Base-by-base conservation (phyloP, 192 early-diverging fungal species). In the Coemansia sp. region DNA sequence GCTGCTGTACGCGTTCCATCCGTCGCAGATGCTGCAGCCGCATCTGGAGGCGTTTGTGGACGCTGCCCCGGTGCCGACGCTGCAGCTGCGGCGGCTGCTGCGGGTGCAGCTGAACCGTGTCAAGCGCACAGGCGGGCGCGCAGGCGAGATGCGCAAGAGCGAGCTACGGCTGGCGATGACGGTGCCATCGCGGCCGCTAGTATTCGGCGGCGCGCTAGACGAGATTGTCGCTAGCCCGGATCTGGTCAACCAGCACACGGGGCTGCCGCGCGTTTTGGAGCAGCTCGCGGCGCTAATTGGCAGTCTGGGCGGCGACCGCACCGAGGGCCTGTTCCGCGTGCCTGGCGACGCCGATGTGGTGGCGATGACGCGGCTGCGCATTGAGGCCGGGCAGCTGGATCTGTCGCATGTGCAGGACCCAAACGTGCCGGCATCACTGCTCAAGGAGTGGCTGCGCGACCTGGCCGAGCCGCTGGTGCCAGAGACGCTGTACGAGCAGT, bases 241-340 rank as follows among this genome's bases (percentile, higher is more conserved):
- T 20, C 76, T 86, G 38, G 46, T 60, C 44, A 58, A 60, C 35
- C 1, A 25, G 10, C 15, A 42, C 35, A 36, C 58, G 2, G 70
- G 82, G 6, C 60, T 96, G 15, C 95, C 95, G 4, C 80, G 82
- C 5, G 81, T 98, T 26, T 82, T 98, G 14, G 82, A 86, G 25
- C 91, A 90, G 54, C 75, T 98, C 47, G 81, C 85, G 3, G 81
- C 84, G 10, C 73, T 83, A 6, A 87, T 98, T 21, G 53, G 86
- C 17, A 64, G 82, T 1, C 81, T 95, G 21, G 83, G 88, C 29
- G 95, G 95, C 11, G 80, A 79, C 25, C 49, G 69, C 41, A 84
- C 91, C 10, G 94, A 98, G 67, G 95, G 95, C 26, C 94, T 98
- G 45, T 98, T 98, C 68, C 85, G 95, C 50, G 90, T 98, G 11